Percentiles rank a stretch among this genome's conserved stretches.
Conservation (phyloP, 805 yeast species). For the Candida sphagnicola region DNA sequence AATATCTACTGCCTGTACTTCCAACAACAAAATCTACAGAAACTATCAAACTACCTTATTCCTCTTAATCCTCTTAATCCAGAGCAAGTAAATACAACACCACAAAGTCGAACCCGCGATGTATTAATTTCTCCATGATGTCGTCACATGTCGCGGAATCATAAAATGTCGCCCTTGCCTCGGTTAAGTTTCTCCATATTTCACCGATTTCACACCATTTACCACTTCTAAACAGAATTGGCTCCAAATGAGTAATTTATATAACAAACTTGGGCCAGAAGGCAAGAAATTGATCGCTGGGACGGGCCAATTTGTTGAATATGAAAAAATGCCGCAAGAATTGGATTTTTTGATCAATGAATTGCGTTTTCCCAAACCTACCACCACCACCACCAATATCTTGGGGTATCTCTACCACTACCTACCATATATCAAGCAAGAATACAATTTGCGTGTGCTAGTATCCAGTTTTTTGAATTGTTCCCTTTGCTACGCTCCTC, state of each 20-base stretch:
- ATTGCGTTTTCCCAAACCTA: conserved; percentile 35
- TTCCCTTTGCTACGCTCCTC: conserved; percentile 28
- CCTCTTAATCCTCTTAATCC: too few species aligned
- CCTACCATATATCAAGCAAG: conserved; percentile 46
- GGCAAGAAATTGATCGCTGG: conserved; percentile 4
- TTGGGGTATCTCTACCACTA: conserved; percentile 49
- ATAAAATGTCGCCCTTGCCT: too few species aligned
- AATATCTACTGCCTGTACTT: too few species aligned
- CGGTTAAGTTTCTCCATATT: not conserved
- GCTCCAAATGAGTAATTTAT: conserved; percentile 2
- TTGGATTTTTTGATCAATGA: conserved; percentile 46
- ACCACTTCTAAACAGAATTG: not conserved
- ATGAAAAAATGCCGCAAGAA: conserved; percentile 32
- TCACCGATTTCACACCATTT: not conserved
- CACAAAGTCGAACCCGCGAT: too few species aligned
- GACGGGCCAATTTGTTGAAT: not conserved
- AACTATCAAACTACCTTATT: too few species aligned
- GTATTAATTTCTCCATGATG: too few species aligned
- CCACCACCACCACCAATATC: conserved; percentile 26
- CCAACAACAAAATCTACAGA: too few species aligned
- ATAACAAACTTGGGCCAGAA: conserved; percentile 7
- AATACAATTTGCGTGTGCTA: conserved; percentile 42
- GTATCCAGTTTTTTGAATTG: conserved; percentile 42
- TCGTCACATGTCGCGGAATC: too few species aligned
- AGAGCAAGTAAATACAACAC: too few species aligned